Evolutionary conservation across 371 early-diverging fungal genomes (phyloP).

Genomic region (Chytridium lagenaria): DNA sequence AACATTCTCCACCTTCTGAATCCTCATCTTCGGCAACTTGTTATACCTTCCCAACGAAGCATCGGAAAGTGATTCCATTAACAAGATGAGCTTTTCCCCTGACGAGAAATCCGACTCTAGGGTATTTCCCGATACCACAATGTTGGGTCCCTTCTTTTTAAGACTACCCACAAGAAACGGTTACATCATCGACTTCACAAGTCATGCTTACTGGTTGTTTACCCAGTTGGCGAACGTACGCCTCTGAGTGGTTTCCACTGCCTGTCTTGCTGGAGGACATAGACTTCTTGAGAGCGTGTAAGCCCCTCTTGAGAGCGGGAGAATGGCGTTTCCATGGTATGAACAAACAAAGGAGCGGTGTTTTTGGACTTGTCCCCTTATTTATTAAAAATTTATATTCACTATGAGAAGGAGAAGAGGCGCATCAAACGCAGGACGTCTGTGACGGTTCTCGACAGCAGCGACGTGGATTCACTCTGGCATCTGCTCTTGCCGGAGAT

Average conservation of each 20-base stretch:
- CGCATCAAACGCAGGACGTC: conserved; percentile 33
- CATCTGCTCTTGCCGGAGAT: conserved; percentile 8
- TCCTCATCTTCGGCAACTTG: conserved; percentile 84
- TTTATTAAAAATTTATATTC: neutral
- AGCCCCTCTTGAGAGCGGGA: too few relatives aligned
- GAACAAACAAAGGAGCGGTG: too few relatives aligned
- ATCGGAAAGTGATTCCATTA: conserved; percentile 54
- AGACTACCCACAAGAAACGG: conserved; percentile 67
- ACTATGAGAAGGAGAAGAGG: conserved; percentile 38
- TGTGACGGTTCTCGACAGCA: conserved; percentile 31
- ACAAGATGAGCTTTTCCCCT: conserved; percentile 85
- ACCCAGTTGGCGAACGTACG: conserved; percentile 50
- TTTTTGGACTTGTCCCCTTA: too few relatives aligned
- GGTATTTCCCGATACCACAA: conserved; percentile 44
- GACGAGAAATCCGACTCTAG: conserved; percentile 75
- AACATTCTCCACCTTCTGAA: conserved; percentile 96
- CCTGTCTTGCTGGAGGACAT: conserved; percentile 6
- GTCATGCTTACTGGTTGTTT: neutral
- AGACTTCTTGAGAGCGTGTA: conserved; percentile 4
- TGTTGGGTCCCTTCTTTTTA: conserved; percentile 62
- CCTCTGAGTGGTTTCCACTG: conserved; percentile 51
- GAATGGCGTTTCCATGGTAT: too few relatives aligned
- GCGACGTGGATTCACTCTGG: conserved; percentile 16
- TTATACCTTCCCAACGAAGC: conserved; percentile 75
- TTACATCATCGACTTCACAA: conserved; percentile 71